Evolutionary conservation across 2,329 filamentous ascomycete genomes (phyloP).

Genomic region (Emergomyces pasteurianus): DNA sequence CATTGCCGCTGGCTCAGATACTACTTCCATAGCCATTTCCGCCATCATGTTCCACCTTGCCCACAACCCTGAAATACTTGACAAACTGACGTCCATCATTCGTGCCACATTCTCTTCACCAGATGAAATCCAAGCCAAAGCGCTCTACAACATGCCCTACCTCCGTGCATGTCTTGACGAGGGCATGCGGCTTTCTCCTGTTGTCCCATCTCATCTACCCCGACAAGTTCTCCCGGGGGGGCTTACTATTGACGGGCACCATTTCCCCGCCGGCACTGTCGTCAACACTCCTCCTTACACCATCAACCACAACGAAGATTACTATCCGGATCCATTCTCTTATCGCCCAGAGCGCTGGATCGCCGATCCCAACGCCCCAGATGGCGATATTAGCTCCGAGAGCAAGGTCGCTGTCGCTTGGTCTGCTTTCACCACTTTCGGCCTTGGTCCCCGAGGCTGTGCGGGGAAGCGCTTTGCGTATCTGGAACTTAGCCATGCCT

Average conservation of each 20-base stretch:
- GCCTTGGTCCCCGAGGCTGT: conserved; percentile 31
- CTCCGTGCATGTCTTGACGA: conserved; percentile 34
- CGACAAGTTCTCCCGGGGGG: conserved; percentile 21
- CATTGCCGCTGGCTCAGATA: conserved; percentile 38
- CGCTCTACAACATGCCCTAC: conserved; percentile 26
- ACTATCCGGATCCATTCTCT: conserved; percentile 20
- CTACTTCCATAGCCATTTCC: conserved; percentile 28
- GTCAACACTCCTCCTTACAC: conserved; percentile 23
- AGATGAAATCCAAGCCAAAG: conserved; percentile 24
- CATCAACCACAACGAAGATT: conserved; percentile 23
- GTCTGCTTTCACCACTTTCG: conserved; percentile 19
- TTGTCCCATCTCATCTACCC: conserved; percentile 16
- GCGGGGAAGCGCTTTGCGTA: conserved; percentile 34
- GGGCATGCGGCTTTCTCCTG: conserved; percentile 23
- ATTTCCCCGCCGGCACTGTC: conserved; percentile 20
- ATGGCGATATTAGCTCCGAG: conserved; percentile 7
- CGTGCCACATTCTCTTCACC: conserved; percentile 24
- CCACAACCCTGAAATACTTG: conserved; percentile 20
- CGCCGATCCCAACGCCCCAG: conserved; percentile 8
- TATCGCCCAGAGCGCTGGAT: conserved; percentile 29
- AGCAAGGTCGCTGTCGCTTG: conserved; percentile 36
- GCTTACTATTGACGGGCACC: conserved; percentile 20
- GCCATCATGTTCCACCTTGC: conserved; percentile 30
- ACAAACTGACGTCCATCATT: conserved; percentile 22
- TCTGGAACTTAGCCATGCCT: conserved; percentile 30